A percentile compares a stretch with the other conserved stretches of the same genome.
Conservation (phyloP, 768 basidiomycete genomes). For the Lactarius hengduanensis region DNA sequence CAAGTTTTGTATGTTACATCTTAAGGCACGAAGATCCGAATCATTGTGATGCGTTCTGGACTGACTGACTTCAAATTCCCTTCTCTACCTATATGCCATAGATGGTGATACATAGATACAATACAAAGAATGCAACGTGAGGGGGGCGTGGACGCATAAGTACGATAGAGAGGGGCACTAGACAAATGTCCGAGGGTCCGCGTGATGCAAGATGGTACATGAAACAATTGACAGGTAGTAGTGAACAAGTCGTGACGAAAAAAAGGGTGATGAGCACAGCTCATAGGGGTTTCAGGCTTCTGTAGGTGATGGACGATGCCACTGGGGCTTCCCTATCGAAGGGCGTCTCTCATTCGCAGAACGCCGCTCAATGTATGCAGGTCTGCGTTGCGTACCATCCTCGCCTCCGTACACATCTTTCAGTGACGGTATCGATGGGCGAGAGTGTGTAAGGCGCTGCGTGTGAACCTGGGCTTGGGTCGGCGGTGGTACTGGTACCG, state of each 20-base stretch:
- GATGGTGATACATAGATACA: slow-evolving; percentile 21
- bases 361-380: slow-evolving; percentile 20
- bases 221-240: neutral
- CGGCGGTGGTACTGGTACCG: neutral
- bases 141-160: slow-evolving; percentile 10
- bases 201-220: slow-evolving; percentile 14
- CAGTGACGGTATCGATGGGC: slow-evolving; percentile 18
- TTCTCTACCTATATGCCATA: slow-evolving; percentile 10
- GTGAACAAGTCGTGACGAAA: neutral
- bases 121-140: slow-evolving; percentile 18
- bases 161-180: slow-evolving; percentile 18
- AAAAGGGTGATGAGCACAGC: slow-evolving; percentile 20
- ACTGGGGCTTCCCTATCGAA: slow-evolving; percentile 25
- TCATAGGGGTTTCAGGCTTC: slow-evolving; percentile 20
- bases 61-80: slow-evolving; percentile 9
- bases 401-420: slow-evolving; percentile 21
- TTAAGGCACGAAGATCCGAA: slow-evolving; percentile 20
- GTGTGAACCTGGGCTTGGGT: slow-evolving; percentile 1
- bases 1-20: slow-evolving; percentile 3
- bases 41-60: neutral
- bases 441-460: slow-evolving; percentile 17
- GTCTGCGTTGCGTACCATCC: slow-evolving; percentile 17
- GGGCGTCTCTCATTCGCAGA: slow-evolving; percentile 23
- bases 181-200: slow-evolving; percentile 6
- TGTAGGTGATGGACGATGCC: slow-evolving; percentile 22